Percentiles rank a stretch among this genome's conserved stretches.
Evolutionary conservation across 1,284 basidiomycete genomes (phyloP).

Genomic region (Melampsora medusae): DNA sequence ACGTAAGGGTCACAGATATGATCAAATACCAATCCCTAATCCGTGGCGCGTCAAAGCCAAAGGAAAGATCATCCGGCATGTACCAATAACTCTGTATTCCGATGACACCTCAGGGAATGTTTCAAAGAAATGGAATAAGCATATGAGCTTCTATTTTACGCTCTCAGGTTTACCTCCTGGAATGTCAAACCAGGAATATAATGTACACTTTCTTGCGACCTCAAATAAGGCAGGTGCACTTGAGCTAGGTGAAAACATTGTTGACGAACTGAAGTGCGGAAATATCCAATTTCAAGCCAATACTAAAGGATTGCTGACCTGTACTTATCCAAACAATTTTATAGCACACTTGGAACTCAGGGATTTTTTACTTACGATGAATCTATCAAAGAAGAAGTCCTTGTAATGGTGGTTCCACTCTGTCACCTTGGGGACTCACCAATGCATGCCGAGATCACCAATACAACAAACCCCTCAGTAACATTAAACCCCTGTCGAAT

Average conservation of each 20-base stretch:
- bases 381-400: not conserved
- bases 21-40: conserved; percentile 3
- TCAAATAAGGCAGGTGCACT: not conserved
- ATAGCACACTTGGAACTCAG: conserved; percentile 3
- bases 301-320: too few species aligned
- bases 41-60: conserved; percentile 11
- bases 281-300: too few species aligned
- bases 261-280: conserved; percentile 17
- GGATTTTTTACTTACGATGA: conserved; percentile 10
- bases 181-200: conserved; percentile 16
- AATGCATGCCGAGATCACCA: conserved; percentile 24
- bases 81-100: conserved; percentile 10
- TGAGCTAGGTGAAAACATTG: conserved; percentile 10
- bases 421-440: conserved; percentile 1
- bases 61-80: conserved; percentile 10
- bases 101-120: conserved; percentile 20
- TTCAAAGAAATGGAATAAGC: not conserved
- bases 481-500: conserved; percentile 6
- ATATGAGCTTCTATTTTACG: too few species aligned
- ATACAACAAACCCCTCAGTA: conserved; percentile 8
- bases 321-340: too few species aligned
- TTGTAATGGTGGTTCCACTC: conserved; percentile 1
- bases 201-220: conserved; percentile 6
- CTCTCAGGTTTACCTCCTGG: not conserved
- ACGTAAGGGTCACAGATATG: not conserved